Conservation (phyloP, 257 asterid genomes). For the Solanum clarkiae region DNA sequence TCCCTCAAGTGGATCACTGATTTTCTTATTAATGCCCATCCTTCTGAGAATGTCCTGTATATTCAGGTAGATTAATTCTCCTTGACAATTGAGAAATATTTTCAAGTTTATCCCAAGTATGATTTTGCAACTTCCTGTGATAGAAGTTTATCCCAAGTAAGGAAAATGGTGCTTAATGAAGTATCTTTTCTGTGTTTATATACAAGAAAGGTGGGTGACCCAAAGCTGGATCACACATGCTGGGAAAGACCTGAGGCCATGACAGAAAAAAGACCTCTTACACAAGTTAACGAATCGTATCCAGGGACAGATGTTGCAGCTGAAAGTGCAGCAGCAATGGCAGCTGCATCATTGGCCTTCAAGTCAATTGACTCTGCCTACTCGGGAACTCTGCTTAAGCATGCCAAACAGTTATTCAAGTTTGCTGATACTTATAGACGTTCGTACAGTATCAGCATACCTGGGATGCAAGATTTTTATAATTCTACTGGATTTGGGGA, state of each 20-base stretch:
- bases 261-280: slow-evolving; percentile 25
- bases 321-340: slow-evolving; percentile 77
- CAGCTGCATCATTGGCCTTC: slow-evolving; percentile 54
- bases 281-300: slow-evolving; percentile 29
- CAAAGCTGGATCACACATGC: slow-evolving; percentile 46
- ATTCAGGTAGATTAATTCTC: slow-evolving; percentile 31
- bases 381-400: slow-evolving; percentile 33
- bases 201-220: slow-evolving; percentile 42
- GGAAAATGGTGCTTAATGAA: neutral
- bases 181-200: neutral
- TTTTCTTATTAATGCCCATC: slow-evolving; percentile 52
- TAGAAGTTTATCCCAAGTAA: neutral
- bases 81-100: neutral
- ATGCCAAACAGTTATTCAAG: slow-evolving; percentile 33
- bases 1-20: slow-evolving; percentile 56
- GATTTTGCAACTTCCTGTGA: neutral
- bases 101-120: neutral
- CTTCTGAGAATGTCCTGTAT: slow-evolving; percentile 35
- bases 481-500: slow-evolving; percentile 55
- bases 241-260: slow-evolving; percentile 53
- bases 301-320: slow-evolving; percentile 70
- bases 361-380: slow-evolving; percentile 17
- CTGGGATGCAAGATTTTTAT: slow-evolving; percentile 31
- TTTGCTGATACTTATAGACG: slow-evolving; percentile 51
- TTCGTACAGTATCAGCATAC: slow-evolving; percentile 34